Conservation (phyloP, 371 early-diverging fungal genomes). For the Mortierella sp. region DNA sequence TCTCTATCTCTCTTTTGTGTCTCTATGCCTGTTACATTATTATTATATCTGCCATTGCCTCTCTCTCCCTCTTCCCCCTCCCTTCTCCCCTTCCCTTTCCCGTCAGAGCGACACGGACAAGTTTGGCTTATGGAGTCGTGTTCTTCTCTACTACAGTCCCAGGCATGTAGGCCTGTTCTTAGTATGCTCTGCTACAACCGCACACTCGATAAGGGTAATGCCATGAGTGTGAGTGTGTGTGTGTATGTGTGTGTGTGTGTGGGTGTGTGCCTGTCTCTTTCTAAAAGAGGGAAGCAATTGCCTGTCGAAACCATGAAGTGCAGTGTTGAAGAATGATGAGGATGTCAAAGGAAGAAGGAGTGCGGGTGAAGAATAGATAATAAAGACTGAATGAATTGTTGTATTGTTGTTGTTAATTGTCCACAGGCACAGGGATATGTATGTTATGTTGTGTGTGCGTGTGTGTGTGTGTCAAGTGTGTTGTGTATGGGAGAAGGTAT, state of each 20-base stretch:
- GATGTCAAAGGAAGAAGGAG: too few relatives aligned
- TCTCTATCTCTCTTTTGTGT: not conserved
- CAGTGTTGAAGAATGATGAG: too few relatives aligned
- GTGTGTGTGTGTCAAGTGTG: not conserved
- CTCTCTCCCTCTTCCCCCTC: not conserved
- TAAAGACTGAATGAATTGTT: not conserved
- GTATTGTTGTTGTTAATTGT: too few relatives aligned
- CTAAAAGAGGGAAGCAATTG: constrained; percentile 6
- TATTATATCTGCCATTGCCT: not conserved
- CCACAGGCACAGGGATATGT: not conserved
- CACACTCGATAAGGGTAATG: too few relatives aligned
- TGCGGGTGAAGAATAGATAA: too few relatives aligned
- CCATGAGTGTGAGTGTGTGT: not conserved
- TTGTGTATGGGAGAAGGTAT: too few relatives aligned
- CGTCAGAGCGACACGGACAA: too few relatives aligned
- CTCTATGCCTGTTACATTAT: not conserved
- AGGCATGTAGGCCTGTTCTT: not conserved
- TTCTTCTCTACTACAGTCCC: too few relatives aligned
- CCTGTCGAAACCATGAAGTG: not conserved
- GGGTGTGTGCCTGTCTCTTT: not conserved
- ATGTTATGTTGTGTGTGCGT: too few relatives aligned
- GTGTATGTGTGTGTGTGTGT: not conserved
- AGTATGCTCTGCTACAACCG: too few relatives aligned
- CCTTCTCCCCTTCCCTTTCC: not conserved
- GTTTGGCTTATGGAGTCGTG: too few relatives aligned